Conservation (phyloP, 306 rosid genomes). For the Acacia acuminata region DNA sequence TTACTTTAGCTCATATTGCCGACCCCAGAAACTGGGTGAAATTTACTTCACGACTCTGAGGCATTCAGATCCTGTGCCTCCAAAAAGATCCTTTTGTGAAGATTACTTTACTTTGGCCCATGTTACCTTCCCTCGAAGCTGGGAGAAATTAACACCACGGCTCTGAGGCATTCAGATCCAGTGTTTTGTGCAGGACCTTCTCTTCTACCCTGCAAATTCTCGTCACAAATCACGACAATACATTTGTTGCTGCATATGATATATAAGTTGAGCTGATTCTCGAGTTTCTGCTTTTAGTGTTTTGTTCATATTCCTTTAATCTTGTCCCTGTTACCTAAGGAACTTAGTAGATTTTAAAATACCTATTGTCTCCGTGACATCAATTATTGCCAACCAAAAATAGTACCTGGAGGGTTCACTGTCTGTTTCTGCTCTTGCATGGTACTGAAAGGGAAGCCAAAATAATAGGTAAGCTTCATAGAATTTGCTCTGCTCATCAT, state of each 20-base stretch:
- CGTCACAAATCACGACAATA: background rate
- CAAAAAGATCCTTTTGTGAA: slow-evolving; percentile 33
- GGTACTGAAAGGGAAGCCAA: background rate
- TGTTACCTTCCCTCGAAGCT: slow-evolving; percentile 30
- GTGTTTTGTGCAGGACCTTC: slow-evolving; percentile 6
- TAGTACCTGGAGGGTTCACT: background rate
- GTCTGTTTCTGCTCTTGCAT: background rate
- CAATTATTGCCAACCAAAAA: background rate
- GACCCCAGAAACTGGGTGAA: slow-evolving; percentile 40
- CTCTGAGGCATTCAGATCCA: slow-evolving; percentile 48
- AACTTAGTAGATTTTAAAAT: background rate
- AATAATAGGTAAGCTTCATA: background rate
- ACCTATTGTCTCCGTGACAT: background rate
- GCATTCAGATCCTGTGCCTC: slow-evolving; percentile 20
- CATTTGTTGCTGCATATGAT: slow-evolving; percentile 5
- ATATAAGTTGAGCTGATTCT: background rate
- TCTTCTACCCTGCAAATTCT: slow-evolving; percentile 3
- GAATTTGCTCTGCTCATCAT: background rate
- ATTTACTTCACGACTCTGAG: slow-evolving; percentile 61
- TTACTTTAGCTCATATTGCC: slow-evolving; percentile 26
- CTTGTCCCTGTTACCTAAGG: background rate
- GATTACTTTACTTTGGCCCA: slow-evolving; percentile 16
- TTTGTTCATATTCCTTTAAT: background rate
- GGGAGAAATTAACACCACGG: slow-evolving; percentile 51
- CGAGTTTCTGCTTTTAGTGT: slow-evolving; percentile 13